Conservation (phyloP, 805 yeast genomes). For the Saturnispora galanensis region DNA sequence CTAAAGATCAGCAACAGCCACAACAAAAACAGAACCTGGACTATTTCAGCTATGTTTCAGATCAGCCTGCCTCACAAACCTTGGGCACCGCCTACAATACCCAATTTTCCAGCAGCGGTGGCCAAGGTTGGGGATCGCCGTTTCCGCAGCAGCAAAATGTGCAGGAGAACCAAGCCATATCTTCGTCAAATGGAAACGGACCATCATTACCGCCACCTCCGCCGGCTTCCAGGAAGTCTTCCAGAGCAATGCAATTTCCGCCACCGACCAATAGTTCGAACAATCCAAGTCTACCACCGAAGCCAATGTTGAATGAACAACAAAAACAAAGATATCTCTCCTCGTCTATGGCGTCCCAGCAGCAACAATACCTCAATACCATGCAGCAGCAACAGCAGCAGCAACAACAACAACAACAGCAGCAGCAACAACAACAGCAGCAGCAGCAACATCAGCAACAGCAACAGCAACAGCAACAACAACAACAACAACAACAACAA, state of each 20-base stretch:
- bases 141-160: not conserved
- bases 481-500: slow-evolving; percentile 1
- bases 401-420: slow-evolving; percentile 13
- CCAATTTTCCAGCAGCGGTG: no score
- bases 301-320: slow-evolving; percentile 21
- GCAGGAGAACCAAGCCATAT: slow-evolving; percentile 7
- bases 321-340: slow-evolving; percentile 23
- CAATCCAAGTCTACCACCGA: slow-evolving; percentile 24
- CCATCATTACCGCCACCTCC: slow-evolving; percentile 24
- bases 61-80: no score
- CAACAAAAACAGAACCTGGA: slow-evolving; percentile 1
- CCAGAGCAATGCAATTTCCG: slow-evolving; percentile 16
- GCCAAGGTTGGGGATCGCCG: no score
- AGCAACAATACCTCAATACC: slow-evolving; percentile 8
- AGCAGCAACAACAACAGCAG: slow-evolving; percentile 14
- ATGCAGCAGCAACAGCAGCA: slow-evolving; percentile 13
- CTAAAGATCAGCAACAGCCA: slow-evolving; percentile 2
- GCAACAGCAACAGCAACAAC: slow-evolving; percentile 3
- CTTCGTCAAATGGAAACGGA: slow-evolving; percentile 15
- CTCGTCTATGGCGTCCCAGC: slow-evolving; percentile 7
- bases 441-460: slow-evolving; percentile 12
- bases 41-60: not conserved
- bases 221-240: slow-evolving; percentile 22
- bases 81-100: no score
- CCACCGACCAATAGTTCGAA: not conserved